Conservation (phyloP, 1,139 yeast genomes). For the Blastobotrys arbuscula region DNA sequence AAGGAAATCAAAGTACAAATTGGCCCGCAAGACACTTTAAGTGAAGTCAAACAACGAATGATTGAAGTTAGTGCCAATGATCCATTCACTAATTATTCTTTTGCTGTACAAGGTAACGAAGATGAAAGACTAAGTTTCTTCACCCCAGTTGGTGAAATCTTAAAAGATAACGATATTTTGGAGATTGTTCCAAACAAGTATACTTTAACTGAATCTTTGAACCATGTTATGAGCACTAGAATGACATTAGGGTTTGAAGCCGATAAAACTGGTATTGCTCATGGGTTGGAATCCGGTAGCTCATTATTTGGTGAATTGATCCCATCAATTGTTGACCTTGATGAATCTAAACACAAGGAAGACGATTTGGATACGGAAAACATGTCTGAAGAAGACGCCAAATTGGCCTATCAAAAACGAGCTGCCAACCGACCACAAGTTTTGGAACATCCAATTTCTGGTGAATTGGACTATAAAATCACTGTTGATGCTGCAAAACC, state of each 20-base stretch:
- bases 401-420: slow-evolving; percentile 9
- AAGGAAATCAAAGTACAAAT: slow-evolving; percentile 17
- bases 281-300: slow-evolving; percentile 36
- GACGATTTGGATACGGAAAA: slow-evolving; percentile 11
- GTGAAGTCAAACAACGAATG: slow-evolving; percentile 56
- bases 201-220: slow-evolving; percentile 42
- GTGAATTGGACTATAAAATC: background rate
- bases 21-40: slow-evolving; percentile 41
- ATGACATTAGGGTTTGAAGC: slow-evolving; percentile 42
- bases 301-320: slow-evolving; percentile 36
- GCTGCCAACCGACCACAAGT: slow-evolving; percentile 19
- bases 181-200: slow-evolving; percentile 41
- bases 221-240: slow-evolving; percentile 44
- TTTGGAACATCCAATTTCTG: slow-evolving; percentile 22
- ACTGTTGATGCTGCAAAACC: background rate
- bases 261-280: slow-evolving; percentile 25
- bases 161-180: slow-evolving; percentile 30
- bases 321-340: slow-evolving; percentile 17
- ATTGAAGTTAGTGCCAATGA: slow-evolving; percentile 49
- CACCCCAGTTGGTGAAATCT: slow-evolving; percentile 28
- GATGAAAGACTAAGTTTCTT: slow-evolving; percentile 29
- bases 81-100: slow-evolving; percentile 52
- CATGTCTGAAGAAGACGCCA: slow-evolving; percentile 13
- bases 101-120: slow-evolving; percentile 37
- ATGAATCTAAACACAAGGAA: slow-evolving; percentile 23